Evolutionary conservation across 106 monocot species (phyloP).

Genomic region (Alisma plantagoaquatica): DNA sequence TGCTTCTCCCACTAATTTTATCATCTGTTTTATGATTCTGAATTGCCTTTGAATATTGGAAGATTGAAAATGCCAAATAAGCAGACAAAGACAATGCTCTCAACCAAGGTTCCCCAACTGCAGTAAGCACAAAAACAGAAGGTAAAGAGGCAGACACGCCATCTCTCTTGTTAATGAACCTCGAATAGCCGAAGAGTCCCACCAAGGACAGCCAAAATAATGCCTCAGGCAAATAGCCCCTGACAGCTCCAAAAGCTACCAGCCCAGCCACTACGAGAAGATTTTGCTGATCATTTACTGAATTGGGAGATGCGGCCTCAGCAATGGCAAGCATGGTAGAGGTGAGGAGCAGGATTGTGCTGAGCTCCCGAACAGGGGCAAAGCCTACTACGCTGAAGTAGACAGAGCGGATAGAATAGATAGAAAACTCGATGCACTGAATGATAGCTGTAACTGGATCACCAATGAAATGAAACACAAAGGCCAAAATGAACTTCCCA

Average conservation of each 20-base stretch:
- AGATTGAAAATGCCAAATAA: conserved; percentile 46
- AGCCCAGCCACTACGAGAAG: conserved; percentile 48
- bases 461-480: conserved; percentile 44
- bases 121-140: conserved; percentile 38
- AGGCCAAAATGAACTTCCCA: conserved; percentile 35
- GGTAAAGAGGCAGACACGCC: conserved; percentile 41
- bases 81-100: conserved; percentile 34
- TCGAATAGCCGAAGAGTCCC: conserved; percentile 39
- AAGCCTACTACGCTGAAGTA: conserved; percentile 46
- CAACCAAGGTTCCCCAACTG: conserved; percentile 69
- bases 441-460: conserved; percentile 44
- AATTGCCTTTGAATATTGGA: conserved; percentile 41
- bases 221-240: conserved; percentile 33
- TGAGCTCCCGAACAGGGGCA: conserved; percentile 62
- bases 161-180: conserved; percentile 41
- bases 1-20: neutral
- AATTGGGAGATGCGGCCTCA: conserved; percentile 38
- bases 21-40: conserved; percentile 4
- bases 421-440: conserved; percentile 31
- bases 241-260: conserved; percentile 38
- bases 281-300: conserved; percentile 42
- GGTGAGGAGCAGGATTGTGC: conserved; percentile 52
- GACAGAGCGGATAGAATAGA: conserved; percentile 24
- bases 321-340: conserved; percentile 47
- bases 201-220: conserved; percentile 33